A percentile compares a stretch with the other conserved stretches of the same genome.
Evolutionary conservation across 2,329 filamentous ascomycete genomes (phyloP).

Genomic region (Ceratocystis albifundus): DNA sequence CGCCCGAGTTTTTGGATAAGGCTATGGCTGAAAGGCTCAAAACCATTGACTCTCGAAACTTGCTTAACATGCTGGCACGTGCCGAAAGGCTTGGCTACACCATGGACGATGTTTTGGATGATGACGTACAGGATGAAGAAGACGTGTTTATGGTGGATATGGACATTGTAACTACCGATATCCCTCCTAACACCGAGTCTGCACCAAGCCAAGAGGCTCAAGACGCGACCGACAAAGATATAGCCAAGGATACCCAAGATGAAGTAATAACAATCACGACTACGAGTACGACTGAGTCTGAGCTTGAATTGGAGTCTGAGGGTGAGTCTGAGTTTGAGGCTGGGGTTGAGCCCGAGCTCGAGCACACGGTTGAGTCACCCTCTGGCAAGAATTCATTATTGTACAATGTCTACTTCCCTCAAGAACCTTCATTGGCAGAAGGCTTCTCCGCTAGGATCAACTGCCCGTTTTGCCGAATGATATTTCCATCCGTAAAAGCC

Average conservation of each 20-base stretch:
- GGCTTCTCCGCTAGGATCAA: constrained; percentile 3
- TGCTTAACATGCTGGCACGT: constrained; percentile 46
- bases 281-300: no score
- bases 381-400: background rate
- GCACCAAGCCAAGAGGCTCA: background rate
- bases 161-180: constrained; percentile 17
- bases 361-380: background rate
- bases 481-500: constrained; percentile 21
- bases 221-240: background rate
- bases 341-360: no score
- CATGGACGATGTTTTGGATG: constrained; percentile 18
- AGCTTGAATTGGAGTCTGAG: no score
- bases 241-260: background rate
- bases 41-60: constrained; percentile 42
- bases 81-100: constrained; percentile 46
- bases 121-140: constrained; percentile 36
- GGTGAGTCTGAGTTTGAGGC: no score
- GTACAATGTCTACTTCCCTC: background rate
- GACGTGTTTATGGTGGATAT: constrained; percentile 30
- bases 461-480: constrained; percentile 24
- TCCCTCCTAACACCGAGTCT: background rate
- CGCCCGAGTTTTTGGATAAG: constrained; percentile 38
- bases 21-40: constrained; percentile 41
- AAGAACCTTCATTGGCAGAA: background rate
- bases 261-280: background rate